Conservation (phyloP, 139 green algal species). For the Chlamydomonas asymmetrica region DNA sequence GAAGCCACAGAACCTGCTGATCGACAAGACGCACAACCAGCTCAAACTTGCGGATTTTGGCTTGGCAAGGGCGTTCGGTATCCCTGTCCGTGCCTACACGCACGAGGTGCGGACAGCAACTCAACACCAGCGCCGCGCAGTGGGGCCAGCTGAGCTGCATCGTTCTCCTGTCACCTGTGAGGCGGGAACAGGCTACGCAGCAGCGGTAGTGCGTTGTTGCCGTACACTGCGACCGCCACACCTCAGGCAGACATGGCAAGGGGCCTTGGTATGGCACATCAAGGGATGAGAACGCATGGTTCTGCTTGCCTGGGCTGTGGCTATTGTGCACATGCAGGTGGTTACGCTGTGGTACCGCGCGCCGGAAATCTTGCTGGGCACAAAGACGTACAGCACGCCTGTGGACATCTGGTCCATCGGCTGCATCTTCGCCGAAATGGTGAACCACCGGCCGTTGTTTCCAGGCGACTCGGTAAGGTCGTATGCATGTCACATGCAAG, state of each 20-base stretch:
- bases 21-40: constrained; percentile 78
- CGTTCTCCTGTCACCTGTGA: too few relatives aligned
- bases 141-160: too few relatives aligned
- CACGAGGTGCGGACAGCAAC: constrained; percentile 77
- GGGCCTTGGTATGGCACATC: too few relatives aligned
- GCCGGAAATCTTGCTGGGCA: constrained; percentile 95
- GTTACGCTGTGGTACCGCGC: constrained; percentile 97
- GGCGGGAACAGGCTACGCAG: too few relatives aligned
- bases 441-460: constrained; percentile 79
- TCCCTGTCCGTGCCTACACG: constrained; percentile 95
- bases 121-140: too few relatives aligned
- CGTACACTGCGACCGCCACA: too few relatives aligned
- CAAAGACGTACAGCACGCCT: constrained; percentile 89
- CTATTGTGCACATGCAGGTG: too few relatives aligned
- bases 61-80: constrained; percentile 92
- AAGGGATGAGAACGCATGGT: too few relatives aligned
- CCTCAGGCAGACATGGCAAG: too few relatives aligned
- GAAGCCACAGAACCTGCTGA: constrained; percentile 98
- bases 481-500: too few relatives aligned
- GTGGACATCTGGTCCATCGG: constrained; percentile 98
- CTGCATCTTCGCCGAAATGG: constrained; percentile 98
- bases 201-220: too few relatives aligned
- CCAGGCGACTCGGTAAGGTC: constrained; percentile 69
- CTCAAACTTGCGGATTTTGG: constrained; percentile 99
- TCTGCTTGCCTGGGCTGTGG: too few relatives aligned